Base-by-base conservation (phyloP, 306 rosid species). In the Quercus alba region DNA sequence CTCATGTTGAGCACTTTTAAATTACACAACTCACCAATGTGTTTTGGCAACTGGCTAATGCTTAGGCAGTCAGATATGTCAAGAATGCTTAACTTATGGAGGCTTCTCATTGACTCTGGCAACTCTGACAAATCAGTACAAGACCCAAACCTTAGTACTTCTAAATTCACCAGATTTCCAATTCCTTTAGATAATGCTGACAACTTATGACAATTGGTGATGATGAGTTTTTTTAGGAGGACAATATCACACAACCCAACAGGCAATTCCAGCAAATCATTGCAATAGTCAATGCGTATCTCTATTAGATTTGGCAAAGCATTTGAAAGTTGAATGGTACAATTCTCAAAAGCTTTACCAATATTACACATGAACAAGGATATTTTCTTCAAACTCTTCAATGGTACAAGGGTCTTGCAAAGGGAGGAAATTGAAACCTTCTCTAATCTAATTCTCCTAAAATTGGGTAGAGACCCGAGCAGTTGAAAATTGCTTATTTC, bases 351-450 rank as follows among this genome's bases (percentile, higher is more conserved):
- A 51, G 87, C 86, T 26, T 72, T 21, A 12, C 78, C 63, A 6
- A 80, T 70, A 4, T 64, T 76, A 49, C 92, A 88, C 85, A 67
- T 80, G 30, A 52, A 86, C 11, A 86, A 72, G 8, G 92, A 88
- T n/a, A 84, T 19, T 66, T 89, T 86, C 38, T 51, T 30, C 33
- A 86, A 54, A 44, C 82, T 72, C 75, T 46, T 35, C 69, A 85
- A 67, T 38, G 61, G 26, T 13, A 15, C 20, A 4, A 19, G 41
- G 5, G 61, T 72, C 31, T 76, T 13, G 30, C 35, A 21, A 28
- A 81, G 31, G 68, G 64, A 33, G 59, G 84, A 77, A 75, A 84
- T 31, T 4, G 81, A 70, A 35, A 84, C 63, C 28, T 73, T 44
- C 62, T 86, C 88, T 0, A 86, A 70, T 71, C 84, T 55, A 25